Evolutionary conservation across 2,329 filamentous ascomycete genomes (phyloP).

Genomic region (Bretziella fagacearum): DNA sequence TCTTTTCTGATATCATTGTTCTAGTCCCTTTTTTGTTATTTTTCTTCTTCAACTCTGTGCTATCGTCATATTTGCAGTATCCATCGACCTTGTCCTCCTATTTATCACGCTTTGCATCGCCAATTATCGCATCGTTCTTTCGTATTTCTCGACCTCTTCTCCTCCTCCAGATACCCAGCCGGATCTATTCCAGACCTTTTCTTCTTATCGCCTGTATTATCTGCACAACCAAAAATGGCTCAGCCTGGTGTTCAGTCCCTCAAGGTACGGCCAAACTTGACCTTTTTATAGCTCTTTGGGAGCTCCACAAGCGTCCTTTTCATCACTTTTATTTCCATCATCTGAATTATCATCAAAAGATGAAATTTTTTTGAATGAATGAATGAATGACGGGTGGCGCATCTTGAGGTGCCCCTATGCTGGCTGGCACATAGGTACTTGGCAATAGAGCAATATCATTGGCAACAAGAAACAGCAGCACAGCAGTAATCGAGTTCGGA

Average conservation of each 20-base stretch:
- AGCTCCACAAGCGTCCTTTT: background rate
- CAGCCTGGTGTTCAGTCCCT: conserved; percentile 75
- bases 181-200: background rate
- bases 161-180: background rate
- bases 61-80: background rate
- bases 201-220: conserved; percentile 3
- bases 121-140: background rate
- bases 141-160: background rate
- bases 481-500: no score
- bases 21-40: background rate
- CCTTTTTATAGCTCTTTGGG: background rate
- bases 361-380: no score
- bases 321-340: background rate
- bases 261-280: conserved; percentile 47
- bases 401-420: no score
- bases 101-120: background rate
- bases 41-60: conserved; percentile 24
- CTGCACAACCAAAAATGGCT: conserved; percentile 45
- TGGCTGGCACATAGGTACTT: no score
- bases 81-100: background rate
- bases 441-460: no score
- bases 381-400: no score
- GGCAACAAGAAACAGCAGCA: no score
- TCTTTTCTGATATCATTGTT: background rate
- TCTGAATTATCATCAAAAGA: no score